Base-by-base conservation (phyloP, 2,329 filamentous ascomycete species). In the Sordariomycetes sp. region DNA sequence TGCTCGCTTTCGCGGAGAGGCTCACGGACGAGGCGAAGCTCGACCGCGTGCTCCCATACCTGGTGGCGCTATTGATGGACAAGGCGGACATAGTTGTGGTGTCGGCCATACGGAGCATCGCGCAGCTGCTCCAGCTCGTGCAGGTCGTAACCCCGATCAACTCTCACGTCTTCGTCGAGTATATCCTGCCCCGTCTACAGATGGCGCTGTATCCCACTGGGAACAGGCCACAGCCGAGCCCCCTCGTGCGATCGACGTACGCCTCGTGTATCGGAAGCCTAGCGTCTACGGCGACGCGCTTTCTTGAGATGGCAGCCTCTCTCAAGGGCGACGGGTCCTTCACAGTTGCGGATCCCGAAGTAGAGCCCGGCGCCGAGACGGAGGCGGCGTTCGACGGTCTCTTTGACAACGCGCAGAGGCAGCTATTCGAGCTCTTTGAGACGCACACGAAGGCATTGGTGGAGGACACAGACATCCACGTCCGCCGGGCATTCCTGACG, bases 21-120 rank as follows among this genome's bases (percentile, higher is more conserved):
- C 73, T 97, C 25, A 96, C 93, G 0, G 95, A 99, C 68, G 94
- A 99, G 72, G 92, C 92, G 3, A 97, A 97, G 70, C 77, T 99
- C 54, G 95, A 99, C 70, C 85, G 94, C 55, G 88, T 97, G 25
- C 75, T 99, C 55, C 94, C 94, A 1, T 97, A 97, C 68, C 76
- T 97, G 40, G 88, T 96, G 73, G 82, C 85, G 5, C 72, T 97
- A 32, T 76, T 99, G 14, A 87, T 84, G 60, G 94, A 99, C 67
- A 85, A 86, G 63, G 85, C 88, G 1, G 90, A 96, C 62, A 79
- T 89, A 64, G 93, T 99, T 16, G 87, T 90, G 53, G 85, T 96
- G 54, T 85, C 92, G 25, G 91, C 92, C 3, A 80, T 97, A 52
- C 82, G 93, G 59, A 89, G 90, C 3, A 82, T 97, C 63, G 93